phyloP scores from a whole-genome alignment of 2,329 filamentous ascomycete genomes.

The Paraconiothyrium sp. region DNA sequence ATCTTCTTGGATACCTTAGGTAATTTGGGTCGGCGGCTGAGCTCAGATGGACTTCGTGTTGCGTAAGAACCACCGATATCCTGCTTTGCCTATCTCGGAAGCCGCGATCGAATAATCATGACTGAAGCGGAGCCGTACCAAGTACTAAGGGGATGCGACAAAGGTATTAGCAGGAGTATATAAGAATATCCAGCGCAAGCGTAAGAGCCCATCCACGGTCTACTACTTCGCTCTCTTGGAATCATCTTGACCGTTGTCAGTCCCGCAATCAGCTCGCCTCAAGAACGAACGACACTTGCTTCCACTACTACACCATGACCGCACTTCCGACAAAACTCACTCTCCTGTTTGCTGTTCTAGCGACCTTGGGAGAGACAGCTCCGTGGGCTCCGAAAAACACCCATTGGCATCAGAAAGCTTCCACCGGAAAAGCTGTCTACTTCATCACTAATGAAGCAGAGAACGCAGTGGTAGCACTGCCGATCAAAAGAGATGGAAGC shows the following conservation, averaged over 20 bases:
- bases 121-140: not conserved
- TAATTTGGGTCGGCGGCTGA: not conserved
- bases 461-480: conserved; percentile 62
- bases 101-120: conserved; percentile 28
- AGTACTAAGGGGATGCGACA: not conserved
- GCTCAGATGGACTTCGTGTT: not conserved
- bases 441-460: conserved; percentile 63
- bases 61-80: not conserved
- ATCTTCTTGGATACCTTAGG: not conserved
- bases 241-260: not conserved
- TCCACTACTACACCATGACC: not conserved
- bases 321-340: not conserved
- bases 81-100: not conserved
- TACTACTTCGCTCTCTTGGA: not conserved
- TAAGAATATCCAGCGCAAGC: not conserved
- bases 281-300: not conserved
- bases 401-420: not conserved
- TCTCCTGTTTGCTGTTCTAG: conserved; percentile 10
- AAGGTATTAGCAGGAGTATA: not conserved
- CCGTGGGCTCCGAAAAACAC: conserved; percentile 11
- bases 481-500: conserved; percentile 58
- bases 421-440: conserved; percentile 61
- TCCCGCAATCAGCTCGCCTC: not conserved
- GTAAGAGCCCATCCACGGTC: not conserved
- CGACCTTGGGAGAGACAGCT: conserved; percentile 15